Conservation (phyloP, 441 rosid species). For the Sinapis alba region DNA sequence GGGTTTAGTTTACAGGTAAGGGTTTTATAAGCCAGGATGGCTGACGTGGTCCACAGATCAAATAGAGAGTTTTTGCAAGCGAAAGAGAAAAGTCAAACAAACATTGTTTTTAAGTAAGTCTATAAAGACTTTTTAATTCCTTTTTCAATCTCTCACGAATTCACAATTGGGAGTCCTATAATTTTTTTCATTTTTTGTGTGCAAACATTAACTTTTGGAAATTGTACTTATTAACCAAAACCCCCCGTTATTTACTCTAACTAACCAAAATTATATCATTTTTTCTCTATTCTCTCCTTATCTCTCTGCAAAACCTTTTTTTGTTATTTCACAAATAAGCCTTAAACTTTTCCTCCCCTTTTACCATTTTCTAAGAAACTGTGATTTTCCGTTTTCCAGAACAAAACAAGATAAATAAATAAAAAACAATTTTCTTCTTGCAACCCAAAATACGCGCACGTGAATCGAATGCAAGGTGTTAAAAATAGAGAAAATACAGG, state of each 20-base stretch:
- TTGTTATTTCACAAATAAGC: too few relatives aligned
- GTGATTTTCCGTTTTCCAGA: background rate
- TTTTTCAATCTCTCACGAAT: background rate
- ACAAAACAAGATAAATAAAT: background rate
- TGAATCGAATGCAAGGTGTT: background rate
- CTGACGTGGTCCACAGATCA: background rate
- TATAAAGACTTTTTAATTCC: background rate
- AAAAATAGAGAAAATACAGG: background rate
- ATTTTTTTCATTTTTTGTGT: background rate
- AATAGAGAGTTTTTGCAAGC: background rate
- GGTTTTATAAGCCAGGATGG: background rate
- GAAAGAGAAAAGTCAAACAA: conserved; percentile 13
- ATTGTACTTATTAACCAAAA: too few relatives aligned
- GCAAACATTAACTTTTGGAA: background rate
- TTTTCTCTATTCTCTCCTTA: too few relatives aligned
- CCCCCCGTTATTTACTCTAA: too few relatives aligned
- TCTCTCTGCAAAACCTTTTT: too few relatives aligned
- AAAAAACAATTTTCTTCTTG: background rate
- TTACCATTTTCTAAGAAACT: background rate
- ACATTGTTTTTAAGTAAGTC: background rate
- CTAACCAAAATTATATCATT: too few relatives aligned
- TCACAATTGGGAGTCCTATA: background rate
- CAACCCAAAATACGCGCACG: background rate
- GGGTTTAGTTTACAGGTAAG: background rate
- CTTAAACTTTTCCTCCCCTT: background rate